Conservation (phyloP, 371 early-diverging fungal species). For the Apophysomyces trapeziformis region DNA sequence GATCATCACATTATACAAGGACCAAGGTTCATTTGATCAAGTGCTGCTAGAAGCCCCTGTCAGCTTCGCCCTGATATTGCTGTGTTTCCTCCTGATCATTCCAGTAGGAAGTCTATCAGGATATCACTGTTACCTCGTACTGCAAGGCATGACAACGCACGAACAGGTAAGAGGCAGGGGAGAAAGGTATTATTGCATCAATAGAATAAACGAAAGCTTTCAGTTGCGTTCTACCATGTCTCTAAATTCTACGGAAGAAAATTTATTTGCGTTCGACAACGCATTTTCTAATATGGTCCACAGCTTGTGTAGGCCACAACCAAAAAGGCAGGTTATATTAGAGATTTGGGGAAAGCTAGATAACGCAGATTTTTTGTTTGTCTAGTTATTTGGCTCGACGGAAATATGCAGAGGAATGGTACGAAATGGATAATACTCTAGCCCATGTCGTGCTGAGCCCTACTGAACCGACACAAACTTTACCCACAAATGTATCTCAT, state of each 20-base stretch:
- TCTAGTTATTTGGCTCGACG: slow-evolving; percentile 45
- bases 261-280: slow-evolving; percentile 57
- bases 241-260: slow-evolving; percentile 45
- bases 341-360: neutral
- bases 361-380: neutral
- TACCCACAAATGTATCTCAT: neutral
- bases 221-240: slow-evolving; percentile 56
- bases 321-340: slow-evolving; percentile 51
- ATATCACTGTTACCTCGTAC: slow-evolving; percentile 78
- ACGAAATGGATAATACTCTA: slow-evolving; percentile 11
- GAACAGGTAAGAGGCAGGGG: slow-evolving; percentile 67
- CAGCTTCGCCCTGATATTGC: slow-evolving; percentile 67
- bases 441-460: neutral
- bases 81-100: slow-evolving; percentile 63
- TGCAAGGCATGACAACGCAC: slow-evolving; percentile 83
- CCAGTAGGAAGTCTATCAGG: slow-evolving; percentile 71
- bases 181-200: neutral
- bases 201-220: slow-evolving; percentile 14
- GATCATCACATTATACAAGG: slow-evolving; percentile 53
- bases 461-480: neutral
- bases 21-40: slow-evolving; percentile 23
- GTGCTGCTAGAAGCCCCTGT: slow-evolving; percentile 44
- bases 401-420: slow-evolving; percentile 32
- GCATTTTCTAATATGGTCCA: slow-evolving; percentile 55
- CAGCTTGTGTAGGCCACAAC: slow-evolving; percentile 62